Base-by-base conservation (phyloP, 2,329 filamentous ascomycete species). In the Sarocladium oryzae region DNA sequence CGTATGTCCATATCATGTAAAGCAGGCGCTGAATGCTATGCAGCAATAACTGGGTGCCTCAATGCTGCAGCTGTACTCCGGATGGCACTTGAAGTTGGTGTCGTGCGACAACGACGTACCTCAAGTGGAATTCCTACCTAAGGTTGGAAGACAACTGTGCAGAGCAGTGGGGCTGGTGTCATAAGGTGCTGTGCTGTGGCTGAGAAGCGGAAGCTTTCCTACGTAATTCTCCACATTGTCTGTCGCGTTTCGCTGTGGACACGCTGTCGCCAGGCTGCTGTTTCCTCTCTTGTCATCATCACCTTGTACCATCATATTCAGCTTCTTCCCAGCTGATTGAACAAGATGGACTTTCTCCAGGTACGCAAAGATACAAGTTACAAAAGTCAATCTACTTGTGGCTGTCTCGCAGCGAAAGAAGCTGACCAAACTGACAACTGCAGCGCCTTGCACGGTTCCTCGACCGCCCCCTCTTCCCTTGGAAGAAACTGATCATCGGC, bases 401-500 rank as follows among this genome's bases (percentile, higher is more conserved):
- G n/a, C n/a, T n/a, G n/a, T n/a, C n/a, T n/a, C n/a, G n/a, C n/a
- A n/a, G n/a, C n/a, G n/a, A n/a, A n/a, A n/a, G n/a, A n/a, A n/a
- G n/a, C n/a, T n/a, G n/a, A n/a, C n/a, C n/a, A n/a, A 18, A n/a
- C 30, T 21, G 4, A 23, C 23, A 32, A 46, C 45, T 51, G 45
- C 64, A 85, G 81, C 79, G 80, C 75, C 84, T 97, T 60, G 89
- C 89, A 65, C 82, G 82, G 69, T 84, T 87, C 69, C 85, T 97
- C 62, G 93, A 99, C 75, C 84, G 88, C 64, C 91, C 92, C 53
- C 77, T 88, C 64, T 96, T 97, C 74, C 92, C 93, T 51, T 99
- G 93, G 93, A 99, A 96, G 82, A 87, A 84, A 67, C 83, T 99
- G 61, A 91, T 99, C 62, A 81, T 97, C 60, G 88, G 90, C 62